phyloP scores from a whole-genome alignment of 2,329 filamentous ascomycete species.

The Taxawa tesnikishii region DNA sequence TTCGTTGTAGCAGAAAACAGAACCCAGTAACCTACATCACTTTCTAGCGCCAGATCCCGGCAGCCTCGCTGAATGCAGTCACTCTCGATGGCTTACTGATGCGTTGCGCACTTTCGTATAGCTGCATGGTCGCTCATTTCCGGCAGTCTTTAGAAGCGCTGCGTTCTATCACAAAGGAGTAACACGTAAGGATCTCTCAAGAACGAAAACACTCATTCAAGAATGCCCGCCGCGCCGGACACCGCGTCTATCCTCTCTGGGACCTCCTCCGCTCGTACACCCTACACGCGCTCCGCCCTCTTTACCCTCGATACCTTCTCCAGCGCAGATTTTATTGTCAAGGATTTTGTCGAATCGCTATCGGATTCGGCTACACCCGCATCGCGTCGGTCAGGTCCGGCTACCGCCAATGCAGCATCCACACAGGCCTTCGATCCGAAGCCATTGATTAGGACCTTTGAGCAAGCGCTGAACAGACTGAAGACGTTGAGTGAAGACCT shows the following conservation, averaged over 20 bases:
- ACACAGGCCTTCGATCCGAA: constrained; percentile 70
- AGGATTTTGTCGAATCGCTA: constrained; percentile 90
- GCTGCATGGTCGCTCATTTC: too few species aligned
- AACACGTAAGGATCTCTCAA: too few species aligned
- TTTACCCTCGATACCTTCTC: constrained; percentile 72
- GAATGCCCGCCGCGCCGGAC: constrained; percentile 26
- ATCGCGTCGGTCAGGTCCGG: constrained; percentile 62
- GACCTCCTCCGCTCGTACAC: constrained; percentile 13
- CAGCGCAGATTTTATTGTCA: constrained; percentile 78
- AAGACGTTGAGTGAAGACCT: constrained; percentile 68
- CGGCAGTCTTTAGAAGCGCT: too few species aligned
- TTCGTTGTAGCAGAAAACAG: too few species aligned
- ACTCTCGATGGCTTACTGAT: too few species aligned
- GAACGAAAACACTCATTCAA: too few species aligned
- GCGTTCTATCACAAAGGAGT: too few species aligned
- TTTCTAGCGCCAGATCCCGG: too few species aligned
- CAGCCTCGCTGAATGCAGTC: too few species aligned
- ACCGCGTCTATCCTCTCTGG: constrained; percentile 28
- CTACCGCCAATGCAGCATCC: constrained; percentile 19
- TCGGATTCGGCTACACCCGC: constrained; percentile 73
- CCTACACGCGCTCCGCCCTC: constrained; percentile 23
- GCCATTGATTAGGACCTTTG: constrained; percentile 89
- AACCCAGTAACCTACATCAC: too few species aligned
- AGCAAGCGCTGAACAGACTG: constrained; percentile 59
- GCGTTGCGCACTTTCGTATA: too few species aligned